Percentiles rank a stretch among this genome's conserved stretches.
Evolutionary conservation across 2,329 filamentous ascomycete genomes (phyloP).

Genomic region (Tolypocladium album): DNA sequence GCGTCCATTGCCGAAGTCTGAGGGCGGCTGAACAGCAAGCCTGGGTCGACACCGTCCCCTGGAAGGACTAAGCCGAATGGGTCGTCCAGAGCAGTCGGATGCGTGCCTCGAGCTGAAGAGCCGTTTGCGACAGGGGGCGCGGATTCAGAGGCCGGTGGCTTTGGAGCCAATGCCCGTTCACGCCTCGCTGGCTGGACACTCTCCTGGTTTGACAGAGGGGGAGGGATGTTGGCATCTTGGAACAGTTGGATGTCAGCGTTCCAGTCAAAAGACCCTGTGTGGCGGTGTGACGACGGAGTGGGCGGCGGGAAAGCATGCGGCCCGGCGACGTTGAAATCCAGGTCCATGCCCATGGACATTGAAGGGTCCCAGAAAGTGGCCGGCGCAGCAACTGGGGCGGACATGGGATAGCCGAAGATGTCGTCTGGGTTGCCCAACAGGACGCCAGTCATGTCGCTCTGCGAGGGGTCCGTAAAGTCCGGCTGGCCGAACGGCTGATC

Average conservation of each 20-base stretch:
- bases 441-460: conserved; percentile 33
- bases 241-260: conserved; percentile 43
- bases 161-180: conserved; percentile 39
- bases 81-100: conserved; percentile 34
- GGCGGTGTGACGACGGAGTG: conserved; percentile 26
- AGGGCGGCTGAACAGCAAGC: conserved; percentile 44
- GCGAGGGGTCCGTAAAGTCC: conserved; percentile 37
- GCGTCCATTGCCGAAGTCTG: conserved; percentile 35
- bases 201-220: conserved; percentile 21
- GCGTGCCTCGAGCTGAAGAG: conserved; percentile 27
- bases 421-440: conserved; percentile 39
- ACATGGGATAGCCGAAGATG: conserved; percentile 50
- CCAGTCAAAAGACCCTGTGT: conserved; percentile 47
- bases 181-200: conserved; percentile 26
- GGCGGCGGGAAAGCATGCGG: conserved; percentile 29
- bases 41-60: conserved; percentile 45
- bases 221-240: conserved; percentile 30
- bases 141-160: conserved; percentile 26
- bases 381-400: conserved; percentile 40
- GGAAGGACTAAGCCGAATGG: conserved; percentile 38
- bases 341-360: conserved; percentile 44
- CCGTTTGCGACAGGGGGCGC: conserved; percentile 8
- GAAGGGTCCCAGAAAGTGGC: conserved; percentile 49
- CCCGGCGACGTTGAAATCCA: conserved; percentile 41
- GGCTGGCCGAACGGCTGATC: conserved; percentile 41